Conservation (phyloP, 2,329 filamentous ascomycete species). For the Cladosporium sp. region DNA sequence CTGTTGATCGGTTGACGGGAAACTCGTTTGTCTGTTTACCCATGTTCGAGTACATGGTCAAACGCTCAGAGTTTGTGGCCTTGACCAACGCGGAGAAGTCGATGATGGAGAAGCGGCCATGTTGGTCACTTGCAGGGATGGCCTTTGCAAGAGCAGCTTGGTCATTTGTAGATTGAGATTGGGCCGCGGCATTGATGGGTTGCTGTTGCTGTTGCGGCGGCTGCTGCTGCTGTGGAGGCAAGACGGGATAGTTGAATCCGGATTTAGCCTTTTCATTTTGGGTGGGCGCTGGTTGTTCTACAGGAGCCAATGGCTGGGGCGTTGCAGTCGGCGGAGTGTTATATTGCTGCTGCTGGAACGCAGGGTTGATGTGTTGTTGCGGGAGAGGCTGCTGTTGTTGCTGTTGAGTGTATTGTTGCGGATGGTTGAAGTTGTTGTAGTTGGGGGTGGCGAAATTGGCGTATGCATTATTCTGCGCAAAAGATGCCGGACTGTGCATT, state of each 20-base stretch:
- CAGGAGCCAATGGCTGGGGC: constrained; percentile 26
- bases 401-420: constrained; percentile 11
- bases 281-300: background rate
- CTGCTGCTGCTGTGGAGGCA: constrained; percentile 4
- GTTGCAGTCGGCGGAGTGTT: constrained; percentile 22
- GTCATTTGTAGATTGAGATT: constrained; percentile 26
- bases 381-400: constrained; percentile 15
- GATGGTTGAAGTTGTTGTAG: constrained; percentile 13
- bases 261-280: background rate
- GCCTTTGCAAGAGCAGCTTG: constrained; percentile 24
- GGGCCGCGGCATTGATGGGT: constrained; percentile 23
- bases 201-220: constrained; percentile 12
- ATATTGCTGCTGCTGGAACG: constrained; percentile 18
- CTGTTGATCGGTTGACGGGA: constrained; percentile 42
- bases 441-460: constrained; percentile 19
- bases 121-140: constrained; percentile 26
- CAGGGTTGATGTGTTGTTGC: constrained; percentile 17
- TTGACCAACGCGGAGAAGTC: constrained; percentile 38
- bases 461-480: constrained; percentile 20
- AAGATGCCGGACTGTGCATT: constrained; percentile 27
- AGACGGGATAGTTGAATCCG: constrained; percentile 1
- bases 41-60: constrained; percentile 43
- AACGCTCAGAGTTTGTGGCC: constrained; percentile 40
- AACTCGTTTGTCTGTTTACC: constrained; percentile 40
- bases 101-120: constrained; percentile 40